phyloP scores from a whole-genome alignment of 352 stramenopile species.

The Halophytophthora batemanensis region DNA sequence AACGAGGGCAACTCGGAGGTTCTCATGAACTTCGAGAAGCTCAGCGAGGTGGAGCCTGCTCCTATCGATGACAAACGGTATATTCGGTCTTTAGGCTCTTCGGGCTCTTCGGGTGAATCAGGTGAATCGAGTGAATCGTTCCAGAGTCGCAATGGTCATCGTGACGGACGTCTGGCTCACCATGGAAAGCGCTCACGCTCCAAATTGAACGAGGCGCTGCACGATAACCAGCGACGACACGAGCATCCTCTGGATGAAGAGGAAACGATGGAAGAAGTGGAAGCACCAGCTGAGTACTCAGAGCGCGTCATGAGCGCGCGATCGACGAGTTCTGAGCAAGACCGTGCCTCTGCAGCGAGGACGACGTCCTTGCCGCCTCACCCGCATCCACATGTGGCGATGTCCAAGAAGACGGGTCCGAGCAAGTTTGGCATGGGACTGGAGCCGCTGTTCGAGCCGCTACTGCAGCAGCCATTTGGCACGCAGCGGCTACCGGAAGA shows the following conservation, averaged over 20 bases:
- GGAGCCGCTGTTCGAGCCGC: slow-evolving; percentile 74
- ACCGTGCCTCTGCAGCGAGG: slow-evolving; percentile 15
- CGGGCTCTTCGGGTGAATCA: slow-evolving; percentile 4
- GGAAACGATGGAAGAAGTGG: slow-evolving; percentile 27
- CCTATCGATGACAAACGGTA: slow-evolving; percentile 52
- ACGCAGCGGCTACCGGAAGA: slow-evolving; percentile 51
- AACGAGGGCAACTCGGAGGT: slow-evolving; percentile 60
- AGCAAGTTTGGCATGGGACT: slow-evolving; percentile 57
- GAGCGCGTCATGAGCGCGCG: slow-evolving; percentile 24
- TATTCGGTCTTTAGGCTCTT: slow-evolving; percentile 22
- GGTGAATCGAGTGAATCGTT: no score
- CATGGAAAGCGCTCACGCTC: no score
- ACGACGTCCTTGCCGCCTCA: slow-evolving; percentile 10
- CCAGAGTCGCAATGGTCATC: no score
- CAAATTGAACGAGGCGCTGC: no score
- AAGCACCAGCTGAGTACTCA: slow-evolving; percentile 20
- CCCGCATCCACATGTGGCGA: slow-evolving; percentile 15
- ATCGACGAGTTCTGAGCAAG: slow-evolving; percentile 24
- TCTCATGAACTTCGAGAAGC: slow-evolving; percentile 78
- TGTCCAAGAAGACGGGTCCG: slow-evolving; percentile 17
- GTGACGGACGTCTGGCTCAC: slow-evolving; percentile 14
- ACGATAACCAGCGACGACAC: no score
- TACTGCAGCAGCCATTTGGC: slow-evolving; percentile 61
- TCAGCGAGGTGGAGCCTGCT: slow-evolving; percentile 54
- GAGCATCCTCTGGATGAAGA: slow-evolving; percentile 21